Base-by-base conservation (phyloP, 805 yeast species). In the Dipodascus geniculatus region DNA sequence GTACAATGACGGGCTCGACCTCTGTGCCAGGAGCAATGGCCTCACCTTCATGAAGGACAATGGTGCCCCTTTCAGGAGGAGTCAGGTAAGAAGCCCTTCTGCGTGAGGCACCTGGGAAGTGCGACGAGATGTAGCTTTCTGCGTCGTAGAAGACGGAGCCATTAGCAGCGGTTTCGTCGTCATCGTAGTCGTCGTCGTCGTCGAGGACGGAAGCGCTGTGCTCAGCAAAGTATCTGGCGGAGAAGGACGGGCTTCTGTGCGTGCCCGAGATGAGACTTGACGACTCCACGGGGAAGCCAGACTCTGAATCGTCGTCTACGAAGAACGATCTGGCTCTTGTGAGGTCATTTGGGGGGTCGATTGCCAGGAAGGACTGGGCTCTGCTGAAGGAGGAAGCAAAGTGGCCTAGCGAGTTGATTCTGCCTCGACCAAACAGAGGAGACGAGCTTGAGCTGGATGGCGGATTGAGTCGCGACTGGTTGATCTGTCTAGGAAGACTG, bases 371-470 rank as follows among this genome's bases (percentile, higher is more conserved):
- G 2, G 88, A 79, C 65, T 86, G 91, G 1, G 95, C 93, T 64
- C 96, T 76, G 42, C 81, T 77, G 63, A 76, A 80, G 0, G 95
- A 87, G 14, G 86, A 79, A 1, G 95, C 95, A 68, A 87, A 87
- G 53, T 85, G 80, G 55, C 83, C 81, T 47, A 87, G 65, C 1
- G 93, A 84, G 67, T 85, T 85, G 49, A 47, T 6, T 4, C 31
- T 14, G 8, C 49, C 49, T 28, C 33, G 6, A 6, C 33, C 33
- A 6, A 11, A 6, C 11, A 11, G 33, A 28, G 33, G 33, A 47
- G 44, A 17, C 44, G 44, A 9, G 4, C 20, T 6, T 4, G 11
- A 16, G 19, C 4, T 6, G 4, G 19, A 38, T 6, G 44, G 44
- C 6, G 44, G 20, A 11, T 14, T 4, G 6, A 17, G 6, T 14